Percentiles rank a stretch among this genome's conserved stretches.
These are phyloP conservation scores for Aspergillus floridensis DNA, from an alignment of 2,329 filamentous ascomycete species.

Conservation along the genomic window DNA sequence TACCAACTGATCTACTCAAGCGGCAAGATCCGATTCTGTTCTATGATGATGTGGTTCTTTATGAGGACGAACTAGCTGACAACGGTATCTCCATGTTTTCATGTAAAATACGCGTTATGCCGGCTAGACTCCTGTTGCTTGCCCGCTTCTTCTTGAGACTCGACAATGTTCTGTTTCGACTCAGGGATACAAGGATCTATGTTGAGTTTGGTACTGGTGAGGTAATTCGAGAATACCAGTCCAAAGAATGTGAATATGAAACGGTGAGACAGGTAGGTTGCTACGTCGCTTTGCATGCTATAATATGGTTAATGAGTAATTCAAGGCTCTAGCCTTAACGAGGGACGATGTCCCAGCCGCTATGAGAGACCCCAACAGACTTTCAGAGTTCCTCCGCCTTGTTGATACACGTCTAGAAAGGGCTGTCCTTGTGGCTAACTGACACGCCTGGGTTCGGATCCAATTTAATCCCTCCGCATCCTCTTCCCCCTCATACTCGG, in stretches of 20 bases:
- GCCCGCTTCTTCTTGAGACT: conserved; percentile 87
- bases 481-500: neutral
- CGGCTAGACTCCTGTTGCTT: conserved; percentile 78
- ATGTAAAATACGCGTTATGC: conserved; percentile 92
- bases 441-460: neutral
- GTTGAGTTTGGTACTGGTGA: conserved; percentile 78
- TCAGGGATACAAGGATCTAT: conserved; percentile 88
- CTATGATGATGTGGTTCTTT: conserved; percentile 93
- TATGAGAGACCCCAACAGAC: conserved; percentile 74
- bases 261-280: conserved; percentile 67
- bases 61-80: conserved; percentile 96
- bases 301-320: neutral
- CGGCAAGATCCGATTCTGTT: conserved; percentile 91
- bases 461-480: neutral
- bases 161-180: conserved; percentile 81
- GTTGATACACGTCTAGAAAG: conserved; percentile 67
- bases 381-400: conserved; percentile 67
- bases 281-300: conserved; percentile 9
- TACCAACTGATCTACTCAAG: conserved; percentile 83
- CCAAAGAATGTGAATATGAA: conserved; percentile 78
- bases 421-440: conserved; percentile 30
- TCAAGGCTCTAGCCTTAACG: conserved; percentile 51
- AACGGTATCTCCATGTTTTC: conserved; percentile 91
- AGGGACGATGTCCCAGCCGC: conserved; percentile 74
- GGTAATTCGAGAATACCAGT: conserved; percentile 85